A percentile compares a stretch with the other conserved stretches of the same genome.
phyloP scores from a whole-genome alignment of 768 basidiomycete species.

The Mycena crocata region DNA sequence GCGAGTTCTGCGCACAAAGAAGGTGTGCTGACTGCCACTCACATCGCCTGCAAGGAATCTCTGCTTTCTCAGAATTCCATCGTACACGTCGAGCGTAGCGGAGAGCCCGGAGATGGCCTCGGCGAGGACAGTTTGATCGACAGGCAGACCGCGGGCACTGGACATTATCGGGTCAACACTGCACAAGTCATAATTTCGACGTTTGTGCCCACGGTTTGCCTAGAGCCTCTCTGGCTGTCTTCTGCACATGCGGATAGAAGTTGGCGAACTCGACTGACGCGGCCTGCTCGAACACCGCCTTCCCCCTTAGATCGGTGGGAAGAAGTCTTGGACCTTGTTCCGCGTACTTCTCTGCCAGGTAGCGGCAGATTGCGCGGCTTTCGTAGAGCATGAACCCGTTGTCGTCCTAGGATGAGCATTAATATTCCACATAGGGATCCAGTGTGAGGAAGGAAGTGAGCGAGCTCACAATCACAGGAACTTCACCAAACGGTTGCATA shows the following conservation, averaged over 20 bases:
- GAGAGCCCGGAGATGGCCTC: slow-evolving; percentile 44
- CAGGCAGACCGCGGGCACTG: slow-evolving; percentile 38
- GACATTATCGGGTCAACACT: no score
- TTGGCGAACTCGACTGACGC: slow-evolving; percentile 38
- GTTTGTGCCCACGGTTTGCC: slow-evolving; percentile 56
- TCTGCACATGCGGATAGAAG: slow-evolving; percentile 63
- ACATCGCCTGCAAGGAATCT: slow-evolving; percentile 69
- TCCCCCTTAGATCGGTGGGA: not conserved
- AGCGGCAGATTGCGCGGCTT: slow-evolving; percentile 45
- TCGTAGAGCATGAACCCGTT: slow-evolving; percentile 47
- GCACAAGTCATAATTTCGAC: not conserved
- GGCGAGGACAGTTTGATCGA: slow-evolving; percentile 47
- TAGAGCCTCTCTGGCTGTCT: slow-evolving; percentile 60
- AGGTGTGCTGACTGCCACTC: slow-evolving; percentile 13
- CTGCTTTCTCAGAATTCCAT: slow-evolving; percentile 65
- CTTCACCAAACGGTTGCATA: not conserved
- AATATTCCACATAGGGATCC: not conserved
- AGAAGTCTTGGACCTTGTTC: slow-evolving; percentile 34
- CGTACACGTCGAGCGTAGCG: slow-evolving; percentile 64
- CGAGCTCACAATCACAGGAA: not conserved
- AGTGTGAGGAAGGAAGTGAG: not conserved
- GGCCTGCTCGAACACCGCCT: slow-evolving; percentile 8
- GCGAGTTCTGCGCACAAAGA: not conserved
- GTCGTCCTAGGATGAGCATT: not conserved
- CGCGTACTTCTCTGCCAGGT: slow-evolving; percentile 34